Conservation (phyloP, 495 filamentous ascomycete species). For the Annulohypoxylon moriforme region DNA sequence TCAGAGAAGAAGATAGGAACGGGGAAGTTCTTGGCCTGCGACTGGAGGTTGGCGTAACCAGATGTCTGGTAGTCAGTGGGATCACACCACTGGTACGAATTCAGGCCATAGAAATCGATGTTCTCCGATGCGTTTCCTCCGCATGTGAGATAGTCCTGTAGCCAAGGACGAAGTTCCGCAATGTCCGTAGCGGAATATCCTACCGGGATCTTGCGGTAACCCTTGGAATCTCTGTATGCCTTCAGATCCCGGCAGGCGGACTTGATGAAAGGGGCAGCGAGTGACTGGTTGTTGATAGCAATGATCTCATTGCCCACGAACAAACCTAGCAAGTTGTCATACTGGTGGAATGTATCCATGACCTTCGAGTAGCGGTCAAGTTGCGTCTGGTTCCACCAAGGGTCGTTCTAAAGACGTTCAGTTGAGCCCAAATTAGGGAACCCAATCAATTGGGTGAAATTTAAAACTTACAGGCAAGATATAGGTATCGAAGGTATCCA, state of each 20-base stretch:
- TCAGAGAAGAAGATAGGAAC: constrained; percentile 90
- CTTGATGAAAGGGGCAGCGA: constrained; percentile 83
- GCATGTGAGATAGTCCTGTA: constrained; percentile 90
- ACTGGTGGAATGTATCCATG: constrained; percentile 81
- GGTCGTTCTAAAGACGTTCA: constrained; percentile 53
- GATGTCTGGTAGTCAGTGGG: constrained; percentile 70
- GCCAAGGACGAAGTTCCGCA: constrained; percentile 79
- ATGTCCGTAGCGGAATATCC: constrained; percentile 95
- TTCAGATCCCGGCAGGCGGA: constrained; percentile 84
- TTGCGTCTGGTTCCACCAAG: constrained; percentile 77
- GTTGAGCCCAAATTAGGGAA: constrained; percentile 18
- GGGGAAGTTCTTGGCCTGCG: constrained; percentile 61
- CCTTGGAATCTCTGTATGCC: constrained; percentile 78
- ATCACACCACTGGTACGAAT: constrained; percentile 91
- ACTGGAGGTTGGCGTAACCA: constrained; percentile 75
- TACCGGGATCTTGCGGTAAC: constrained; percentile 84
- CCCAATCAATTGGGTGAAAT: constrained; percentile 45
- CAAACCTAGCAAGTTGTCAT: constrained; percentile 82
- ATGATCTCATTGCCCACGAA: constrained; percentile 92
- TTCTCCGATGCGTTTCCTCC: constrained; percentile 72
- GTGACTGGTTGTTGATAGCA: constrained; percentile 67
- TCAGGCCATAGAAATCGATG: constrained; percentile 86
- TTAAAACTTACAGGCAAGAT: constrained; percentile 72
- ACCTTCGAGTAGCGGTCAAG: constrained; percentile 73
- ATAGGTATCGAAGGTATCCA: constrained; percentile 84